These are phyloP conservation scores for Rhynchosporium graminicola DNA, from an alignment of 2,329 filamentous ascomycete species.

Conservation along the genomic window DNA sequence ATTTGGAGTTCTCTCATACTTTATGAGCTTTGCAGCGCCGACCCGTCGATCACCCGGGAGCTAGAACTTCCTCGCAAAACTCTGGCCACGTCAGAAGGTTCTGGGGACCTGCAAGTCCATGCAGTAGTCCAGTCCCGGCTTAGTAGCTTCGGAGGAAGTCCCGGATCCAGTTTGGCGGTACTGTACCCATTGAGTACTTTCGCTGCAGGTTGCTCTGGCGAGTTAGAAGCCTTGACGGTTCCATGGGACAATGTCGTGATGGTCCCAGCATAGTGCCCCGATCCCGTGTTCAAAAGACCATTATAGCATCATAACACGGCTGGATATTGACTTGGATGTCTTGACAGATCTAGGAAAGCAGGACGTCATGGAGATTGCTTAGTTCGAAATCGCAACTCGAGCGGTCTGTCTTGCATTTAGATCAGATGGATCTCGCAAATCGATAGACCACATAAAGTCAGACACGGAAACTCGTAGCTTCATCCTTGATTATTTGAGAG, in stretches of 20 bases:
- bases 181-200: conserved; percentile 28
- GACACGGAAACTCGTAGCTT: conserved; percentile 5
- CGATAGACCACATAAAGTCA: not conserved
- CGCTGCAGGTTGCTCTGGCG: not conserved
- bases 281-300: conserved; percentile 13
- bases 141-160: conserved; percentile 25
- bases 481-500: not conserved
- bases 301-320: conserved; percentile 7
- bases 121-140: conserved; percentile 1
- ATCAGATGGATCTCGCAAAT: conserved; percentile 7
- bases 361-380: conserved; percentile 8
- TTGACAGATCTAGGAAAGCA: conserved; percentile 3
- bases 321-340: not conserved
- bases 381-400: conserved; percentile 7
- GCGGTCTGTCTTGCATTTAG: conserved; percentile 5
- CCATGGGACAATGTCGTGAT: conserved; percentile 14
- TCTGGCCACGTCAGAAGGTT: conserved; percentile 19
- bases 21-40: not conserved
- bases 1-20: not conserved
- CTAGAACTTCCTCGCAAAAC: conserved; percentile 3
- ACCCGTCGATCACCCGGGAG: conserved; percentile 18
- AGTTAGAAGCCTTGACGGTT: conserved; percentile 20
- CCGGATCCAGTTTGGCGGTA: conserved; percentile 33
- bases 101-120: conserved; percentile 21
- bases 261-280: not conserved